These are phyloP conservation scores for Harringtonia aguacate DNA, from an alignment of 2,329 filamentous ascomycete genomes.

Conservation along the genomic window DNA sequence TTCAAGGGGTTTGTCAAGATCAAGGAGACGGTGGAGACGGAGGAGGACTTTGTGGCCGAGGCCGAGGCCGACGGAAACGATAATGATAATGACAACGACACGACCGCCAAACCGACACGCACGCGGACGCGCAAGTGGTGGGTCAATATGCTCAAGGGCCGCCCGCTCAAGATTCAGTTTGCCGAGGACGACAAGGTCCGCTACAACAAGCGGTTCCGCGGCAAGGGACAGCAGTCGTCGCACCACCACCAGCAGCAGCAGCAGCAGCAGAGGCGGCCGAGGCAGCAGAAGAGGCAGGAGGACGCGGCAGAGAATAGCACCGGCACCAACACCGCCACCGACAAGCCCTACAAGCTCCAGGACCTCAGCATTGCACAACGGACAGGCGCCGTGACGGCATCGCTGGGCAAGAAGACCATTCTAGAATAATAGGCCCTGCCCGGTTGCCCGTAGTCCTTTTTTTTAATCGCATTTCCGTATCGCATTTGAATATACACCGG, in stretches of 20 bases:
- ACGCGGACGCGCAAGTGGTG: constrained; percentile 63
- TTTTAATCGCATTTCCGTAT: background rate
- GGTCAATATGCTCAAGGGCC: constrained; percentile 73
- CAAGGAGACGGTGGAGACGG: constrained; percentile 51
- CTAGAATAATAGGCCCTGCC: constrained; percentile 48
- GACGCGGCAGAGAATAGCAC: constrained; percentile 9
- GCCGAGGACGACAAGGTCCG: constrained; percentile 82
- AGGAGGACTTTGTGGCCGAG: constrained; percentile 46
- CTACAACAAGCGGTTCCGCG: constrained; percentile 82
- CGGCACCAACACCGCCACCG: background rate
- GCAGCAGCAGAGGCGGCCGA: constrained; percentile 7
- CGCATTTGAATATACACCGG: background rate
- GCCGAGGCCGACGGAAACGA: constrained; percentile 29
- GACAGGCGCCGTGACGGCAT: constrained; percentile 69
- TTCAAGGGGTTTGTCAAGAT: constrained; percentile 74
- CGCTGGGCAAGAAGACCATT: constrained; percentile 68
- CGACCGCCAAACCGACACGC: constrained; percentile 30
- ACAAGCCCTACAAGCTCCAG: constrained; percentile 25
- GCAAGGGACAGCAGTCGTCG: constrained; percentile 55
- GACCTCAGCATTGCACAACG: constrained; percentile 49
- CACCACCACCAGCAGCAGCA: constrained; percentile 11
- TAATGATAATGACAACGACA: constrained; percentile 22
- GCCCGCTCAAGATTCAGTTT: constrained; percentile 78
- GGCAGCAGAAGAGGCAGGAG: constrained; percentile 20
- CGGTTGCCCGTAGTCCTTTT: background rate